A percentile compares a stretch with the other conserved stretches of the same genome.
These are phyloP conservation scores for Candida dajiaensis DNA, from an alignment of 805 yeast genomes.

Conservation along the genomic window DNA sequence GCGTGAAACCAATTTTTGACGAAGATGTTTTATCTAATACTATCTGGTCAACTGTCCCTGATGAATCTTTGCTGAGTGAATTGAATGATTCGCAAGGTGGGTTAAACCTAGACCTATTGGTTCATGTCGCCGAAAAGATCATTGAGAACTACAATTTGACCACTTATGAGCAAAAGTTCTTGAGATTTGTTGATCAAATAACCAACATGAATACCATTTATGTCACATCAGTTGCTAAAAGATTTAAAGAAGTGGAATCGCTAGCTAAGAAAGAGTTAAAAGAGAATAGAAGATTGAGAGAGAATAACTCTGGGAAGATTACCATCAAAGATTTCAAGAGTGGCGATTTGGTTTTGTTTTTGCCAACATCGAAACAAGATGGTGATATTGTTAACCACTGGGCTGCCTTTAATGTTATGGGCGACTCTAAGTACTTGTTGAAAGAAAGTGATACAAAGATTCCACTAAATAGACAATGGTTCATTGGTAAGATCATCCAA, in stretches of 20 bases:
- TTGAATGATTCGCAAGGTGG: slow-evolving; percentile 4
- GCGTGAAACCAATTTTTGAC: slow-evolving; percentile 31
- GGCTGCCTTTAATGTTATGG: slow-evolving; percentile 89
- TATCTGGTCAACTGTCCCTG: slow-evolving; percentile 43
- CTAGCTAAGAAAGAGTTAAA: slow-evolving; percentile 81
- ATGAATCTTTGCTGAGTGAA: slow-evolving; percentile 10
- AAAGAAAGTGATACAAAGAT: slow-evolving; percentile 23
- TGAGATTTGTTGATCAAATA: slow-evolving; percentile 16
- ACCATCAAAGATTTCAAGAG: slow-evolving; percentile 60
- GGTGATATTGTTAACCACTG: slow-evolving; percentile 33
- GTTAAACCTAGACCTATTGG: slow-evolving; percentile 13
- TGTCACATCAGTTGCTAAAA: slow-evolving; percentile 48
- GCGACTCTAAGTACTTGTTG: slow-evolving; percentile 79
- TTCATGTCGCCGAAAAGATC: slow-evolving; percentile 11
- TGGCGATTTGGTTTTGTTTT: slow-evolving; percentile 77
- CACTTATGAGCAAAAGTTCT: slow-evolving; percentile 22
- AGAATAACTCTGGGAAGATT: slow-evolving; percentile 47
- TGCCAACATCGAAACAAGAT: slow-evolving; percentile 50
- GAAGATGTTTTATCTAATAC: slow-evolving; percentile 32
- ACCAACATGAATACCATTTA: slow-evolving; percentile 26
- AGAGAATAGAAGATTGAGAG: slow-evolving; percentile 51
- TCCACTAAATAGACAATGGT: slow-evolving; percentile 61
- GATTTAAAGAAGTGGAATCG: slow-evolving; percentile 86
- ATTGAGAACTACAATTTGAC: slow-evolving; percentile 18
- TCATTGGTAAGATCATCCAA: slow-evolving; percentile 62